Conservation (phyloP, 2,329 filamentous ascomycete genomes). For the Fusarium austroafricanum region DNA sequence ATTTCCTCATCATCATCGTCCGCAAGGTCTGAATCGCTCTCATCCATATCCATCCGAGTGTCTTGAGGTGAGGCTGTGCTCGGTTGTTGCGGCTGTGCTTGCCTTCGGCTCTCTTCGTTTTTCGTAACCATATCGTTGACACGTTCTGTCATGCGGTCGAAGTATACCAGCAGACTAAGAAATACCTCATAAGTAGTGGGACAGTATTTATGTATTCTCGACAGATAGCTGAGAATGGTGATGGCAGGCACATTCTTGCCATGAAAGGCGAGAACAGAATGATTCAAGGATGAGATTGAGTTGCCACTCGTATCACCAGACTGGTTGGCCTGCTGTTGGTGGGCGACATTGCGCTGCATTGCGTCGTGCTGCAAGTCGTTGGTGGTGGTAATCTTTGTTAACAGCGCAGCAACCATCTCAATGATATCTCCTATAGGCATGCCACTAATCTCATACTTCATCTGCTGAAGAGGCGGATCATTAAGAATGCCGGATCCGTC, state of each 20-base stretch:
- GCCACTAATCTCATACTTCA: constrained; percentile 91
- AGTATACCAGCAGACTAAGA: constrained; percentile 93
- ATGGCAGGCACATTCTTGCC: constrained; percentile 98
- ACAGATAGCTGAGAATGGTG: constrained; percentile 94
- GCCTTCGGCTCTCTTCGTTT: constrained; percentile 65
- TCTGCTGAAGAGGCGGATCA: constrained; percentile 64
- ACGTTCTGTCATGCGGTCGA: constrained; percentile 97
- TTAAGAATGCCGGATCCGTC: constrained; percentile 60
- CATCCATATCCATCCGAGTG: constrained; percentile 51
- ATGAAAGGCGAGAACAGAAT: constrained; percentile 90
- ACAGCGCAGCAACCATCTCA: constrained; percentile 95
- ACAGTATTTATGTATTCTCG: constrained; percentile 98
- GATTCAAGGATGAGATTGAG: constrained; percentile 69
- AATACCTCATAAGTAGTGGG: constrained; percentile 99
- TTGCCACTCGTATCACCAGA: constrained; percentile 55
- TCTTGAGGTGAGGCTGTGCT: constrained; percentile 41
- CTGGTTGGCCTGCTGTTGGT: constrained; percentile 66
- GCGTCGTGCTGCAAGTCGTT: constrained; percentile 96
- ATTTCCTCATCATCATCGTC: constrained; percentile 58
- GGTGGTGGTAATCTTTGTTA: constrained; percentile 97
- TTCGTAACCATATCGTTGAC: constrained; percentile 86
- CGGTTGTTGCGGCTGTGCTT: constrained; percentile 24
- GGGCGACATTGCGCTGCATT: constrained; percentile 76
- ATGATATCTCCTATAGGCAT: constrained; percentile 99
- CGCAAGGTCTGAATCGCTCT: constrained; percentile 63